Evolutionary conservation across 768 basidiomycete species (phyloP), one percentile per base, ranked within the genome.

Genomic region (Lactarius hengduanensis): DNA sequence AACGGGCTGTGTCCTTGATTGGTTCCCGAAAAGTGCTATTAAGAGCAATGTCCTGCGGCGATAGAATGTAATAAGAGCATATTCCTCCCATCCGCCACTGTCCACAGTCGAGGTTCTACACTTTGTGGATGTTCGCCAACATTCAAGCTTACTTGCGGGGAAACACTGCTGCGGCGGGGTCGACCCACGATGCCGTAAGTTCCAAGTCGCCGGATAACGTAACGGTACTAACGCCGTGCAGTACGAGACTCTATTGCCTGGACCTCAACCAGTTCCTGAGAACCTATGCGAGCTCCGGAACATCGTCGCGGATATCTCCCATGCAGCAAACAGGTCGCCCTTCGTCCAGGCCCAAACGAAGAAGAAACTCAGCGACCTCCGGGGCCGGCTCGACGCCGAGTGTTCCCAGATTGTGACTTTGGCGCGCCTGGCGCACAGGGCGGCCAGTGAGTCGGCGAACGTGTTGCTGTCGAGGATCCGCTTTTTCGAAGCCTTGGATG

Each of bases 401-500:
- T 67, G 66, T 47, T 4, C 38, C 4, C 50, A 34, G 11, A 30
- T 59, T 26, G 18, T 0, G 18, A 45, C 58, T 4, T n/a, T 67
- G 26, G 43, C 30, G 3, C 50, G 43, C 5, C 66, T 67, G 32
- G 57, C 50, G 4, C 50, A 63, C 22, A 54, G 53, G 18, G 62
- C 66, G 1, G 50, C 62, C 0, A 26, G 43, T 10, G 50, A 59
- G 18, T 59, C 62, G 32, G 36, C 32, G 34, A 32, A 55, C 26
- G 66, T 67, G 55, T 26, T 67, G 26, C 58, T 13, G 13, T 67
- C 15, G 26, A 57, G 66, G 58, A 60, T 63, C 53, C 58, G 18
- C 13, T 63, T 67, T 34, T 63, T 58, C 5, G 54, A 63, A 2
- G 62, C 58, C 10, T 28, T 67, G 0, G 53, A 55, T 5, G 43